Evolutionary conservation across 768 basidiomycete species (phyloP), one percentile per base, ranked within the genome.

Genomic region (Hygrophoropsis aurantiaca): DNA sequence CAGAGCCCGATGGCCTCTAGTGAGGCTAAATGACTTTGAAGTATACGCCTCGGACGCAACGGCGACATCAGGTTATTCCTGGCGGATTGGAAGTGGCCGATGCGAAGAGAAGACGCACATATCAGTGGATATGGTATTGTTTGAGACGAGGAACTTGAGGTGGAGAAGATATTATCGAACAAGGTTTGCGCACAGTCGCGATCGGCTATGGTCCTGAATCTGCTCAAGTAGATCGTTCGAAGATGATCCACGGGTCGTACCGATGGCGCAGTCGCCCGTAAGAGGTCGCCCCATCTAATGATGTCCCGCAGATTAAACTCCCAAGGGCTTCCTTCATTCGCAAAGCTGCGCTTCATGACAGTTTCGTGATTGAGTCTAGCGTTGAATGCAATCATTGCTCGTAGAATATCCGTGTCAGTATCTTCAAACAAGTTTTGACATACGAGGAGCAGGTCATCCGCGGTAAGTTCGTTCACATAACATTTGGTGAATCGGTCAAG

Each of bases 401-500:
- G 73, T 20, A 97, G 67, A 13, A 78, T 58, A 2, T 73, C 67
- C 37, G 73, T 61, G 11, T 82, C 77, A 26, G 82, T 70, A 13
- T 72, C 67, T 4, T 87, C 86, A 65, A 87, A 90, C 18, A 91
- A 74, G 43, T 84, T 79, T 26, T 74, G 78, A 56, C 88, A 94
- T 48, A 97, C 85, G 18, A 85, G 67, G 36, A 85, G 73, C 44
- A 97, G 74, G 66, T 99, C 97, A 25, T 77, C 68, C 0, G 84
- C 64, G 1, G 84, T 80, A 30, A 98, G 79, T 56, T 95, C 90
- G 56, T 94, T 84, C 38, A 97, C 71, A 60, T 93, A 93, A 33
- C 98, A 97, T 64, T 94, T 94, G n/a, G 92, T 97, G 70, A 99
- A 99, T 13, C 97, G 85, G 65, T 99, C 97, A 45, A 98, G 75